These are phyloP conservation scores for Paramarasmius palmivorus DNA, from an alignment of 1,284 basidiomycete species.

Conservation along the genomic window DNA sequence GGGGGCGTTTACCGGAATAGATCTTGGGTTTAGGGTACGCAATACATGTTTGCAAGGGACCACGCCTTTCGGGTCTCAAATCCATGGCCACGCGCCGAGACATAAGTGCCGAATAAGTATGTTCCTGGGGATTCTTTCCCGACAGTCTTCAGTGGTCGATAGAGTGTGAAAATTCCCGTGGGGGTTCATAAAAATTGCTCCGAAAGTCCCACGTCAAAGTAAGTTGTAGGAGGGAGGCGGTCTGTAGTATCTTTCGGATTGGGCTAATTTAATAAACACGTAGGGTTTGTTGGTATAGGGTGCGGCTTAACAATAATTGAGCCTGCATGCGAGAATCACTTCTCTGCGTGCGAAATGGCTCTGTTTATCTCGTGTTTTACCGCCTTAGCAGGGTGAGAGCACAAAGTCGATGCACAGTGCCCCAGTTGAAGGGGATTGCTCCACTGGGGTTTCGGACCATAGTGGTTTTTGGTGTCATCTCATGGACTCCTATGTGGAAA, in stretches of 20 bases:
- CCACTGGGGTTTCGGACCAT: constrained; percentile 22
- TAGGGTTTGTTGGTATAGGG: neutral
- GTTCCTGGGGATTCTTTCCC: constrained; percentile 49
- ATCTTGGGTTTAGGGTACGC: constrained; percentile 48
- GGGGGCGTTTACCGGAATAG: constrained; percentile 42
- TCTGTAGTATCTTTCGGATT: neutral
- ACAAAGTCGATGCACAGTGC: constrained; percentile 36
- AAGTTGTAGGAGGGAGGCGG: constrained; percentile 28
- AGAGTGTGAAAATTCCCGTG: constrained; percentile 40
- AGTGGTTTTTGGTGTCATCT: constrained; percentile 36
- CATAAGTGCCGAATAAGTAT: constrained; percentile 45
- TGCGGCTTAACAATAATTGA: constrained; percentile 30
- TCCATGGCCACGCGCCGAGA: constrained; percentile 35
- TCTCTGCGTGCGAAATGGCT: constrained; percentile 32
- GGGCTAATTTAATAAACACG: too few species aligned
- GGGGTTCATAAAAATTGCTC: constrained; percentile 29
- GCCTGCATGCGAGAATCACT: constrained; percentile 39
- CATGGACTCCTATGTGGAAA: neutral
- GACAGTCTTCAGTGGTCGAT: constrained; percentile 41
- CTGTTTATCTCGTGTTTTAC: constrained; percentile 27
- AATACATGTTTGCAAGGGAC: constrained; percentile 43
- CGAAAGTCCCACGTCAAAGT: constrained; percentile 48
- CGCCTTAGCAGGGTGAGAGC: constrained; percentile 27
- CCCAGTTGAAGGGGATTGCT: constrained; percentile 28
- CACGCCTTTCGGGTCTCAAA: constrained; percentile 30